Evolutionary conservation across 352 stramenopile genomes (phyloP), one percentile per base, ranked within the genome.

Genomic region (Phytophthora tentaculata): DNA sequence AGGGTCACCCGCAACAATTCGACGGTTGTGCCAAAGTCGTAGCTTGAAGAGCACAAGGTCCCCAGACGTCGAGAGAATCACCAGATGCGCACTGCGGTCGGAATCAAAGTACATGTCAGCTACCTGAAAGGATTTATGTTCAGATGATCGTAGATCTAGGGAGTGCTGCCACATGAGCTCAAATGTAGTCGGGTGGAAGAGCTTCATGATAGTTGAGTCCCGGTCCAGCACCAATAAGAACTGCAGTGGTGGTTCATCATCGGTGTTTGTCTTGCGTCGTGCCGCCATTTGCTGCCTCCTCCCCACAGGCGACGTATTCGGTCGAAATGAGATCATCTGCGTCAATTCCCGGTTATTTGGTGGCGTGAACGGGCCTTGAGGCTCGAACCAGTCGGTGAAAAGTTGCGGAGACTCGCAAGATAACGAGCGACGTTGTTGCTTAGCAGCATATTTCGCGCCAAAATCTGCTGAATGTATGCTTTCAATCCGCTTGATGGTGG

Each of bases 221-320:
- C 23, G 59, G 22, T 79, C 72, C 52, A 79, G 24, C 19, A 71
- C 67, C 39, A 73, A 44, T 20, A 79, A n/a, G 26, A 79, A 74
- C 52, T 79, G 68, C 51, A 74, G 56, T 8, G 56, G 57, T 20
- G 29, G 26, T n/a, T 66, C 61, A 3, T 62, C 51, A 3, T 64
- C 56, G 5, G 29, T 24, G 39, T 19, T 24, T 16, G 28, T 3
- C 19, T 64, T 78, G 7, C 53, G 60, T 53, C 39, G 28, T 10
- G 29, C 6, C 39, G 54, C 0, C 6, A 17, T 17, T 23, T 72
- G 70, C 12, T 69, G 51, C 32, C 29, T 61, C 29, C 57, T 75
- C 7, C 62, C 53, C n/a, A 57, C 20, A 0, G 52, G 61, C 13
- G 64, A 69, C 1, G 54, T 24, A 24, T 73, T 65, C 0, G 71